Base-by-base conservation (phyloP, 768 basidiomycete species). In the Tylopilus cervinicoccineus region DNA sequence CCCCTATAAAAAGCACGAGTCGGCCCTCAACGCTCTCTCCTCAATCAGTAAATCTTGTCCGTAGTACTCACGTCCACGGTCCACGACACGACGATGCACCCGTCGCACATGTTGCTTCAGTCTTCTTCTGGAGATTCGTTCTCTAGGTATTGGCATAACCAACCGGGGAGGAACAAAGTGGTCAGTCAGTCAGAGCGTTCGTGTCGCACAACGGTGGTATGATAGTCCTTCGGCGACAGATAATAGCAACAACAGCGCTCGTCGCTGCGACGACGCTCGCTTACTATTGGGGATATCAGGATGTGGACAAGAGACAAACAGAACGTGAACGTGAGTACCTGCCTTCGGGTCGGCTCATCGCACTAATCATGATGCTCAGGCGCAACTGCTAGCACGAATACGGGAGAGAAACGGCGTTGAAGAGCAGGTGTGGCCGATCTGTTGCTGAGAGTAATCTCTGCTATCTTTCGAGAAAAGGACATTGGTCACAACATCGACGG, bases 241-340 rank as follows among this genome's bases (percentile, higher is more conserved):
- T 70, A 13, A 63, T 70, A 8, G 65, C 60, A 19, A 55, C 59
- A 8, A 58, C 59, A 1, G 57, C 55, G 23, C n/a, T 69, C 29
- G 6, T 68, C 19, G 64, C 60, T 9, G 55, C 60, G 29, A 61
- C 67, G 26, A 64, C 59, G 19, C 57, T 67, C 33, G 66, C 64
- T 29, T 70, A 68, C 50, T 68, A 68, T 26, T 70, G 68, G 67
- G 67, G 65, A 13, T 68, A 68, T 53, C 67, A 60, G 23, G 68
- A 60, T 26, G 57, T 68, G 38, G 67, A 68, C 8, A 63, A 54
- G 44, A 66, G 68, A 43, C 64, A 68, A 9, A 36, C 7, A 16
- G 52, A 49, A 28, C 54, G 65, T 47, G 68, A 61, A 50, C 48
- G 60, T 62, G 47, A 38, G 55, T 43, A 20, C 12, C 5, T 5